phyloP scores from a whole-genome alignment of 2,329 filamentous ascomycete species.

The Shiraia sp. region DNA sequence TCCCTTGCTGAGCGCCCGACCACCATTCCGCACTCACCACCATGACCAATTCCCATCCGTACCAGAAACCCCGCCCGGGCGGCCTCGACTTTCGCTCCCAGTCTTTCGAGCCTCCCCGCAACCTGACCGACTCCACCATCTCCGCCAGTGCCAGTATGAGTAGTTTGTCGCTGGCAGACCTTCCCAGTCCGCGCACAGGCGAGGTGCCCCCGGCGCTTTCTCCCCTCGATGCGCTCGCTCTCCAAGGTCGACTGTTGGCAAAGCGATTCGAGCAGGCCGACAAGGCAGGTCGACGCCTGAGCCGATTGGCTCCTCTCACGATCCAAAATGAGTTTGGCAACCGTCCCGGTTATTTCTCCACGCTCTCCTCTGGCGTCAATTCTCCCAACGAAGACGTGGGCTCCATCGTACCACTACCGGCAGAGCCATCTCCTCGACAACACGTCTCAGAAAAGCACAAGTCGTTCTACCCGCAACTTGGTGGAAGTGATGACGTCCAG shows the following conservation, averaged over 20 bases:
- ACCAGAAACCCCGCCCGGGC: slow-evolving; percentile 38
- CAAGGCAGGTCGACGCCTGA: slow-evolving; percentile 76
- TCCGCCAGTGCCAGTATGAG: slow-evolving; percentile 35
- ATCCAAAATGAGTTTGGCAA: slow-evolving; percentile 79
- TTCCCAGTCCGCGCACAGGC: slow-evolving; percentile 55
- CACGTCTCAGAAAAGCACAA: slow-evolving; percentile 38
- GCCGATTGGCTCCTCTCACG: slow-evolving; percentile 80
- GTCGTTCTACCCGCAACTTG: slow-evolving; percentile 43
- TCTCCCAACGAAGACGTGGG: slow-evolving; percentile 53
- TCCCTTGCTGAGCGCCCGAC: slow-evolving; percentile 18
- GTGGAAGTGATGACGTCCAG: slow-evolving; percentile 33
- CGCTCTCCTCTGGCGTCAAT: slow-evolving; percentile 62
- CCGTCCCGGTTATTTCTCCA: slow-evolving; percentile 80
- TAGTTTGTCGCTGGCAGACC: slow-evolving; percentile 41
- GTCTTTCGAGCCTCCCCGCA: slow-evolving; percentile 34
- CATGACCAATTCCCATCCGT: slow-evolving; percentile 31
- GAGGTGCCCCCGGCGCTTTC: slow-evolving; percentile 84
- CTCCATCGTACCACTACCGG: slow-evolving; percentile 31
- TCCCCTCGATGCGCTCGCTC: slow-evolving; percentile 90
- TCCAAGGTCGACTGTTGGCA: slow-evolving; percentile 85
- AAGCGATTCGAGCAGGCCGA: slow-evolving; percentile 79
- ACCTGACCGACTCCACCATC: slow-evolving; percentile 15
- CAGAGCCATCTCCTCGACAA: slow-evolving; percentile 32
- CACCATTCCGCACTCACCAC: slow-evolving; percentile 23
- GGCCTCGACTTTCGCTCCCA: slow-evolving; percentile 39